These are phyloP conservation scores for Fusarium redolens DNA, from an alignment of 2,329 filamentous ascomycete genomes.

Conservation along the genomic window DNA sequence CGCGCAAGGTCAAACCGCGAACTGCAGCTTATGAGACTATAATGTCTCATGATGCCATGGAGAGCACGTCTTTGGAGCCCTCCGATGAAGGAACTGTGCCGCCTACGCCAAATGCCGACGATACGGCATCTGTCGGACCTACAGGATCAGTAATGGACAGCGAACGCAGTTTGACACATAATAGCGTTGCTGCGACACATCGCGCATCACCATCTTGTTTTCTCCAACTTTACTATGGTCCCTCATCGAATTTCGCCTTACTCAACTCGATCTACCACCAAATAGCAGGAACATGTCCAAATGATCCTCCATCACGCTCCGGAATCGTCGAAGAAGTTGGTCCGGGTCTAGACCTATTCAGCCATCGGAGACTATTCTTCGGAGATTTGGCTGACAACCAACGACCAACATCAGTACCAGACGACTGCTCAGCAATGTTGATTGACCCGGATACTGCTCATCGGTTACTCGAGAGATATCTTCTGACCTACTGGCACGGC, in stretches of 20 bases:
- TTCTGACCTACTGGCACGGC: constrained; percentile 55
- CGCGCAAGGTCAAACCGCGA: constrained; percentile 41
- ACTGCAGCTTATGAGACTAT: constrained; percentile 39
- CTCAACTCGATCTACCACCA: constrained; percentile 50
- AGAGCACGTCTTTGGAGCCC: constrained; percentile 29
- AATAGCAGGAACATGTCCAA: constrained; percentile 45
- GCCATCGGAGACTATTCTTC: constrained; percentile 47
- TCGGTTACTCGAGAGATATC: constrained; percentile 53
- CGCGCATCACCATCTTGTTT: constrained; percentile 56
- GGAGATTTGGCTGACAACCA: constrained; percentile 53
- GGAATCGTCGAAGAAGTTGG: constrained; percentile 47
- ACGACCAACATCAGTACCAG: constrained; percentile 39
- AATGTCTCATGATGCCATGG: constrained; percentile 34
- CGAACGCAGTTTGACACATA: constrained; percentile 49
- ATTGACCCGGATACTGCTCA: constrained; percentile 53
- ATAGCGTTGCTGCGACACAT: constrained; percentile 59
- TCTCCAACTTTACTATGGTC: constrained; percentile 59
- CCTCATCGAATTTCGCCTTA: constrained; percentile 59
- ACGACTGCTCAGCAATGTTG: constrained; percentile 48
- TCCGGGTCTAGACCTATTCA: constrained; percentile 48
- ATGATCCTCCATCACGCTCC: constrained; percentile 35
- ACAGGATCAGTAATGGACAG: constrained; percentile 29
- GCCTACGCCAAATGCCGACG: constrained; percentile 30
- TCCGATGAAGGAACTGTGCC: constrained; percentile 39
- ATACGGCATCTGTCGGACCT: constrained; percentile 5